Evolutionary conservation across 257 asterid species (phyloP), one percentile per base, ranked within the genome.

Genomic region (Plantago elongata): DNA sequence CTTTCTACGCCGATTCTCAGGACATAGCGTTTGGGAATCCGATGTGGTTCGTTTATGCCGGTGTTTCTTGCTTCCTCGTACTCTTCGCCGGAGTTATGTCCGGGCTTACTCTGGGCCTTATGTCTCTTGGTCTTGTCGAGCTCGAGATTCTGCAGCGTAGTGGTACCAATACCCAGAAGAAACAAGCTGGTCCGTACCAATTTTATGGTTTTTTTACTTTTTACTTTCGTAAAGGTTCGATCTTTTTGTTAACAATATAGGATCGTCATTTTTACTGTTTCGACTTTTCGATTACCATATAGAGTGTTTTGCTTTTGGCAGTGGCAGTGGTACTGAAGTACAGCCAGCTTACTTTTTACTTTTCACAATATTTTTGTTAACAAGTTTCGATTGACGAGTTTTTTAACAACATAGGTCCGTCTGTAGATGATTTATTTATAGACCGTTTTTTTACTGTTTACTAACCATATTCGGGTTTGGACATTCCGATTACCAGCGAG

Each of bases 11-110:
- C 60, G 95, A 87, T 54, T 69, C 95, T 0, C 71, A 83, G 48
- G 97, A 93, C 55, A 89, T 93, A 60, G 90, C 79, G 69, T 89
- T 89, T 51, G 97, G 95, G 22, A 81, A 83, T 67, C 91, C 91
- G 0, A 76, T 81, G 97, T 93, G 97, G 96, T 93, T 84, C 63
- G 86, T 87, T 5, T 87, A 81, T 70, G 99, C 97, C 15, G 83
- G 99, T 38, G 81, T 93, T 9, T 93, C 97, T 42, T 89, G 97
- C 52, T 17, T 87, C 74, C 99, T 93, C 68, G 99, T 93, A 0
- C 72, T 93, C 30, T 89, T 93, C 75, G 99, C 96, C 65, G 99
- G 99, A 9, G 85, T 93, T 51, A 93, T 89, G 97, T 93, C 97
- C 0, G 97, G 99, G 11, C 73, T 93, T 49, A 87, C 99, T 12